phyloP scores from a whole-genome alignment of 1,284 basidiomycete genomes.

The Trametes hirsuta region DNA sequence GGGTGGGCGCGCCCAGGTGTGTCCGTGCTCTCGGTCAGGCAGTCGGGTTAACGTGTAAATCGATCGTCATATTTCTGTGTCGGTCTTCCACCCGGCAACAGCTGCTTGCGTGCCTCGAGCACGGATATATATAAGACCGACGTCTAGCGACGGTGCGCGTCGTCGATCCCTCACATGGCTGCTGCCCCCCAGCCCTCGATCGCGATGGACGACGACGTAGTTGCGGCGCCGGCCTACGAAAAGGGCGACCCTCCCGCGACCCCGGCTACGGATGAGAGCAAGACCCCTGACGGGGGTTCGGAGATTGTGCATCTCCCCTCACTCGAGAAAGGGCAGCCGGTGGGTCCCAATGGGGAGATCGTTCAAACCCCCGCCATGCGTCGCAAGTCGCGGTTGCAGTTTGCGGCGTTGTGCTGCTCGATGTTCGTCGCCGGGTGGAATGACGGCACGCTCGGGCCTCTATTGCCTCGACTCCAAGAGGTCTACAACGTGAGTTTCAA shows the following conservation, averaged over 20 bases:
- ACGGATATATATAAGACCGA: background rate
- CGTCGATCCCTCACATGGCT: background rate
- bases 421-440: slow-evolving; percentile 62
- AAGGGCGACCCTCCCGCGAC: background rate
- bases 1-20: too few species aligned
- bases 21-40: background rate
- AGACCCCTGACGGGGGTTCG: background rate
- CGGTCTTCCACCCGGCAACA: background rate
- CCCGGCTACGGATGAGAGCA: background rate
- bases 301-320: background rate
- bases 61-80: background rate
- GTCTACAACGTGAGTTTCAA: slow-evolving; percentile 47
- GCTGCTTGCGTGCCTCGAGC: background rate
- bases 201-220: background rate
- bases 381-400: slow-evolving; percentile 36
- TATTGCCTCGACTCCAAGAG: slow-evolving; percentile 57
- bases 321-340: slow-evolving; percentile 1
- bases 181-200: background rate
- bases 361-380: slow-evolving; percentile 19
- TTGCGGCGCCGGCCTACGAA: background rate
- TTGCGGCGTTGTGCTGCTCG: slow-evolving; percentile 42
- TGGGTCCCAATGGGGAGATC: background rate
- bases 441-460: slow-evolving; percentile 61
- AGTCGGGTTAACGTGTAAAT: background rate
- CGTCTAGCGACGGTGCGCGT: background rate